These are phyloP conservation scores for Plasmodium gallinaceum DNA, from an alignment of 169 alveolate genomes.

Conservation along the genomic window DNA sequence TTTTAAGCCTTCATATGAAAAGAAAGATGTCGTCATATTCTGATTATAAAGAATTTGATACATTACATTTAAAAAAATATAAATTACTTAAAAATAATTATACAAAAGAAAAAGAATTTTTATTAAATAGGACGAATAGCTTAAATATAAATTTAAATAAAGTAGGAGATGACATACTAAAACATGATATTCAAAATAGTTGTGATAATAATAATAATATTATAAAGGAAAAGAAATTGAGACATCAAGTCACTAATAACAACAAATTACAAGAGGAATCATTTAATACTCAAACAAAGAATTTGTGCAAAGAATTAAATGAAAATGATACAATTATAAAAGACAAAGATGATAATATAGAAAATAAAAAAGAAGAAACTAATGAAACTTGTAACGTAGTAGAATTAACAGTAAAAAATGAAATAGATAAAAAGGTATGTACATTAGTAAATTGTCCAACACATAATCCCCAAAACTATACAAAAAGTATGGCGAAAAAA, in stretches of 20 bases:
- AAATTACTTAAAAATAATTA: slow-evolving; percentile 4
- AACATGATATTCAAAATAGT: slow-evolving; percentile 1
- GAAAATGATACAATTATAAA: background rate
- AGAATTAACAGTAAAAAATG: slow-evolving; percentile 26
- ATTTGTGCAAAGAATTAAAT: background rate
- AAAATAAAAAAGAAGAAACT: background rate
- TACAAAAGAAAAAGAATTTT: slow-evolving; percentile 28
- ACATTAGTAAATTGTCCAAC: slow-evolving; percentile 73
- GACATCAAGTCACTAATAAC: background rate
- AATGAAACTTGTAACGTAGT: background rate
- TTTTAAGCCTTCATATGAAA: slow-evolving; percentile 17
- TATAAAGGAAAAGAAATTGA: background rate
- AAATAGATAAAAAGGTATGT: slow-evolving; percentile 53
- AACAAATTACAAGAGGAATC: background rate
- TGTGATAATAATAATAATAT: background rate
- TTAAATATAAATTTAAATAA: slow-evolving; percentile 17
- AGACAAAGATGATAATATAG: background rate
- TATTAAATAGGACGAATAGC: slow-evolving; percentile 50
- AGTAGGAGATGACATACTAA: background rate
- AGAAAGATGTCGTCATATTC: slow-evolving; percentile 33
- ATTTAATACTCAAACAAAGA: background rate
- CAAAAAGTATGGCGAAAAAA: slow-evolving; percentile 26
- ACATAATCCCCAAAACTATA: slow-evolving; percentile 66
- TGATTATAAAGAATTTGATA: slow-evolving; percentile 22
- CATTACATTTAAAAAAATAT: background rate